These are phyloP conservation scores for Dryas octopetala DNA, from an alignment of 306 rosid genomes.

Conservation along the genomic window DNA sequence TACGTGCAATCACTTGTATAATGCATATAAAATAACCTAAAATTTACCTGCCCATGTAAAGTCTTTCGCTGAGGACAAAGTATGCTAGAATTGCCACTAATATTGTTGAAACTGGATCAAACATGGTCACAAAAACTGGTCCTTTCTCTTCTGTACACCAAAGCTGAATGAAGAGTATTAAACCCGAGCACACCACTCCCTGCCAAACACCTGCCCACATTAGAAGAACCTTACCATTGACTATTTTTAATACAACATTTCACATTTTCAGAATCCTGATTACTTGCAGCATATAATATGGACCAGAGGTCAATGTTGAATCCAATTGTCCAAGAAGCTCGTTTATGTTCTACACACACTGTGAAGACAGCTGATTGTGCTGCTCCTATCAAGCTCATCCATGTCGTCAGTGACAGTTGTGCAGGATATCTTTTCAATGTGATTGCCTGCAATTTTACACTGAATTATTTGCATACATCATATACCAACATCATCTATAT, in stretches of 20 bases:
- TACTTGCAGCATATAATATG: conserved; percentile 56
- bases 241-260: neutral
- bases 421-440: conserved; percentile 84
- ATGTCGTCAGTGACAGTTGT: conserved; percentile 62
- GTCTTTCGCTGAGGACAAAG: conserved; percentile 71
- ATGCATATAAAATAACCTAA: neutral
- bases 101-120: conserved; percentile 53
- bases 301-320: conserved; percentile 68
- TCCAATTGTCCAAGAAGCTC: conserved; percentile 67
- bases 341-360: conserved; percentile 38
- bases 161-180: conserved; percentile 53
- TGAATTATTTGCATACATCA: neutral
- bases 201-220: conserved; percentile 24
- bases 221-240: conserved; percentile 3
- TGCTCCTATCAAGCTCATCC: conserved; percentile 71
- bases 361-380: conserved; percentile 72
- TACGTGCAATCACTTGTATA: neutral
- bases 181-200: conserved; percentile 60
- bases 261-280: neutral
- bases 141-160: conserved; percentile 78
- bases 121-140: conserved; percentile 81
- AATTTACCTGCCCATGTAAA: conserved; percentile 60
- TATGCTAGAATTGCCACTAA: conserved; percentile 65
- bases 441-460: conserved; percentile 44
- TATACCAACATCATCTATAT: neutral